Base-by-base conservation (phyloP, 2,329 filamentous ascomycete genomes). In the Zelopaecilomyces penicillatus region DNA sequence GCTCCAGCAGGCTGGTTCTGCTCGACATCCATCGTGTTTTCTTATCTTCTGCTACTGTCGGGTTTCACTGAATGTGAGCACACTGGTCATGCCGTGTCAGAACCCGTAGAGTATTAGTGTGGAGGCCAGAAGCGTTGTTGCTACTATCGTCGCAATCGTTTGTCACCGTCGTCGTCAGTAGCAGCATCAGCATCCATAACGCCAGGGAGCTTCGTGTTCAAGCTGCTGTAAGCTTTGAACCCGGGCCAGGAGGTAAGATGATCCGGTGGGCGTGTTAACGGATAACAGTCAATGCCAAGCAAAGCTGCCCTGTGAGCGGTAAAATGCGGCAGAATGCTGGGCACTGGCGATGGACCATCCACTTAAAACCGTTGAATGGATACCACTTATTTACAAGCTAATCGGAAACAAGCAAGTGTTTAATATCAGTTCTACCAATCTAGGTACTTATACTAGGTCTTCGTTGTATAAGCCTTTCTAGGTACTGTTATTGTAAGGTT, bases 1-100 rank as follows among this genome's bases (percentile, higher is more conserved):
- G 74, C 64, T 65, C 79, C 80, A 27, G 68, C 63, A 51, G 60
- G 48, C 44, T 60, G 54, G 52, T 63, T 64, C 52, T 66, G 54
- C 51, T 63, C 57, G 56, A 68, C 62, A 52, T 76, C 74, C 74
- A 77, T 65, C 19, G 33, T 11, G 31, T 19, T 38, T 6, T 4
- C n/a, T 19, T 10, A 4, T 6, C 8, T 11, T 8, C 30, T 45
- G 35, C 34, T 42, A 28, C 33, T 32, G 26, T 42, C 30, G 19
- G 9, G 38, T 28, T 34, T 37, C 28, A n/a, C 38, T 12, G 30
- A 8, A 6, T 37, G 33, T 26, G 39, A 33, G 43, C 10, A 3
- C 19, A 19, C 19, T 19, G 33, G 33, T 38, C 31, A 38, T 7
- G 19, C 32, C 32, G 30, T 38, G 19, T 19, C 19, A 3, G 19